These are phyloP conservation scores for Harrya chromipes DNA, from an alignment of 768 basidiomycete species.

Conservation along the genomic window DNA sequence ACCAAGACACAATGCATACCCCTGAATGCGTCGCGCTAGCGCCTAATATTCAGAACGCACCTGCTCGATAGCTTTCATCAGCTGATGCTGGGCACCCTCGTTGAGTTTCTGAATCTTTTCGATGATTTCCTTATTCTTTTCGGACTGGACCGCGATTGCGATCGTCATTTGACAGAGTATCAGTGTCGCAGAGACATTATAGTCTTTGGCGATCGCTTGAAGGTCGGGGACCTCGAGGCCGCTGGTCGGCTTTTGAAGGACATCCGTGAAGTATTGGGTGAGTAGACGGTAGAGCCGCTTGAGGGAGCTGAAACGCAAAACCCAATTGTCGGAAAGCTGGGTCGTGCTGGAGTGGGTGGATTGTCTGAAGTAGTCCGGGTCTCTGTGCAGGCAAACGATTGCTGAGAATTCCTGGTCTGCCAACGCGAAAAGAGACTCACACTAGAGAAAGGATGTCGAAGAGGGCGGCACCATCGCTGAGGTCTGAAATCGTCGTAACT, in stretches of 20 bases:
- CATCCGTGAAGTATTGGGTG: constrained; percentile 84
- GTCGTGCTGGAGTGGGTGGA: constrained; percentile 52
- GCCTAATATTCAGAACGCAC: constrained; percentile 38
- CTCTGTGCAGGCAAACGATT: constrained; percentile 42
- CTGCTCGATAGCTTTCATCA: constrained; percentile 95
- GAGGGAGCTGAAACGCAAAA: constrained; percentile 76
- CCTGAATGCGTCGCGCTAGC: neutral
- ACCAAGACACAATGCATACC: neutral
- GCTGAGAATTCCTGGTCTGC: constrained; percentile 6
- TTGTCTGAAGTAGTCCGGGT: constrained; percentile 74
- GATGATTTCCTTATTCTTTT: constrained; percentile 85
- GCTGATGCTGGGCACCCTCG: constrained; percentile 78
- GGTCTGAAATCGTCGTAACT: constrained; percentile 61
- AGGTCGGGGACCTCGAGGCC: constrained; percentile 85
- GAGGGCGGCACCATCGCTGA: constrained; percentile 76
- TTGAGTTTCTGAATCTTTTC: constrained; percentile 82
- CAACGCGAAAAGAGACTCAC: constrained; percentile 43
- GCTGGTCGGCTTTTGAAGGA: constrained; percentile 75
- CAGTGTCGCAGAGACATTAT: constrained; percentile 60
- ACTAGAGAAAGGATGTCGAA: constrained; percentile 73
- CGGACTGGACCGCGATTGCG: constrained; percentile 85
- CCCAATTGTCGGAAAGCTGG: constrained; percentile 84
- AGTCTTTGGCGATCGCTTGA: constrained; percentile 79
- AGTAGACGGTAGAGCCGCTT: constrained; percentile 86
- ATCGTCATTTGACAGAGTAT: constrained; percentile 79